Conservation (phyloP, 352 stramenopile genomes). For the Aphanomyces stellatus region DNA sequence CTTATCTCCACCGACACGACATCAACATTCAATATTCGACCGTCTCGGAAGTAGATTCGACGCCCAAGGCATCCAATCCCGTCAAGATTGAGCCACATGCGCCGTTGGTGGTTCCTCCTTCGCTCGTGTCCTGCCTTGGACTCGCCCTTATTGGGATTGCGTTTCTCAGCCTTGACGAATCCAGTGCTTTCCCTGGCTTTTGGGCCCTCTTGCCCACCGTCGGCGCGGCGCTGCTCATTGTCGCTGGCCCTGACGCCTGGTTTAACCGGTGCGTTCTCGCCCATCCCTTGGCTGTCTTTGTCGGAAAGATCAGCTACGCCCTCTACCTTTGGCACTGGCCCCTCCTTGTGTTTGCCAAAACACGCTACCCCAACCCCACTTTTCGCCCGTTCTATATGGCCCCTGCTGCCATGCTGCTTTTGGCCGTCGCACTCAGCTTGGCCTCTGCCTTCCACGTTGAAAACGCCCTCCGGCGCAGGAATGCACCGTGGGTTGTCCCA, state of each 20-base stretch:
- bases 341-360: slow-evolving; percentile 4
- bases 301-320: slow-evolving; percentile 1
- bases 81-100: not conserved
- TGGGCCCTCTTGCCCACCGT: slow-evolving; percentile 1
- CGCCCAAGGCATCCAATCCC: not conserved
- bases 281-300: not conserved
- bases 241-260: not conserved
- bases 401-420: not conserved
- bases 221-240: not conserved
- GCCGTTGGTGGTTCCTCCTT: not conserved
- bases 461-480: not conserved
- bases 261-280: not conserved
- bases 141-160: not conserved
- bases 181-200: not conserved
- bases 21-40: not conserved
- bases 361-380: not conserved
- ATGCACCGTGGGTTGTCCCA: slow-evolving; percentile 14
- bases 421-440: not conserved
- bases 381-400: not conserved
- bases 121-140: not conserved
- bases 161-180: not conserved
- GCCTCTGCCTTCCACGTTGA: not conserved
- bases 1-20: not conserved
- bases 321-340: slow-evolving; percentile 4
- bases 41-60: too few relatives aligned